Evolutionary conservation across 2,329 filamentous ascomycete species (phyloP).

Genomic region (Penicillium sp.): DNA sequence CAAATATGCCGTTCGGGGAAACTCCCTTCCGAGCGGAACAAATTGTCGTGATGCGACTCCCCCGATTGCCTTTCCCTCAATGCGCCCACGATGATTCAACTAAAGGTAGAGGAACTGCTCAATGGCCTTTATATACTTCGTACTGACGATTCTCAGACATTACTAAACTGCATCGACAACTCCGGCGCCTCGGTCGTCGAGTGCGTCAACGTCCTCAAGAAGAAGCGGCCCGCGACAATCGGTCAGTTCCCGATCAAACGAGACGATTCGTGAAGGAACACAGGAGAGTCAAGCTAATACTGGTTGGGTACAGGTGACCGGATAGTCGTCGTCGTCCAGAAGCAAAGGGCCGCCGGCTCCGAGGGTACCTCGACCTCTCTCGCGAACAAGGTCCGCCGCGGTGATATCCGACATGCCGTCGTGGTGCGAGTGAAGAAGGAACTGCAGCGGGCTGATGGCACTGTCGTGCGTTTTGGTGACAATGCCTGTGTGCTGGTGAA

Average conservation of each 20-base stretch:
- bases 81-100: slow-evolving; percentile 73
- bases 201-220: slow-evolving; percentile 86
- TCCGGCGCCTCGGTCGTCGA: slow-evolving; percentile 96
- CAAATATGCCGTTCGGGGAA: slow-evolving; percentile 19
- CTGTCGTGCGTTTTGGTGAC: slow-evolving; percentile 88
- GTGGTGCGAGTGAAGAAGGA: slow-evolving; percentile 89
- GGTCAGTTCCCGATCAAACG: slow-evolving; percentile 53
- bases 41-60: slow-evolving; percentile 18
- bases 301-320: slow-evolving; percentile 65
- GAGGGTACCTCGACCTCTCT: slow-evolving; percentile 65
- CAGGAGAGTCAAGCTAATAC: not conserved
- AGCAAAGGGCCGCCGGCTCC: slow-evolving; percentile 72
- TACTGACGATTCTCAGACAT: slow-evolving; percentile 57
- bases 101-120: slow-evolving; percentile 56
- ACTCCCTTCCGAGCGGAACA: slow-evolving; percentile 18
- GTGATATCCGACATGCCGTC: slow-evolving; percentile 93
- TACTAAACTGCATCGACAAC: slow-evolving; percentile 99
- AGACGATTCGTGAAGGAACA: not conserved
- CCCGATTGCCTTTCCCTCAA: slow-evolving; percentile 18
- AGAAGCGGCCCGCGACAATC: slow-evolving; percentile 78
- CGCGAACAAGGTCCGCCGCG: slow-evolving; percentile 90
- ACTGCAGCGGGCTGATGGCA: slow-evolving; percentile 80
- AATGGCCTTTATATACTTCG: not conserved
- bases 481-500: slow-evolving; percentile 97
- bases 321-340: slow-evolving; percentile 95